phyloP scores from a whole-genome alignment of 2,329 filamentous ascomycete species.

The Hymenoscyphus infarciens region DNA sequence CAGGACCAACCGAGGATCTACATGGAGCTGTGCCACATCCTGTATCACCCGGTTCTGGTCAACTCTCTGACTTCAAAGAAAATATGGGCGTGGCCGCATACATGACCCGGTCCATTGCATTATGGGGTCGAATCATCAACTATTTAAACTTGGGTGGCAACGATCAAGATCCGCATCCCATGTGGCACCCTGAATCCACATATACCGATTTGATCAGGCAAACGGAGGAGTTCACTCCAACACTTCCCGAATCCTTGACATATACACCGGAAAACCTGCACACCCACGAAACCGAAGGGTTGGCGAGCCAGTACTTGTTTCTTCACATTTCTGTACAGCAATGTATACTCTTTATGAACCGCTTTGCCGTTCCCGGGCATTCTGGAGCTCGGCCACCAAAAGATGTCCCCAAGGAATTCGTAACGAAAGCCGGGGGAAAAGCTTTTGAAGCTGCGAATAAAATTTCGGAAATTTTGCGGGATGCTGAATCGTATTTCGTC shows the following conservation, averaged over 20 bases:
- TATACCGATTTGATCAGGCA: constrained; percentile 69
- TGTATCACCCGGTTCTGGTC: constrained; percentile 58
- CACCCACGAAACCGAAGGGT: constrained; percentile 76
- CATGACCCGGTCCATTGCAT: constrained; percentile 76
- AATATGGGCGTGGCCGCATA: constrained; percentile 96
- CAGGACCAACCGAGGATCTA: constrained; percentile 79
- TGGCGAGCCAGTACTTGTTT: constrained; percentile 89
- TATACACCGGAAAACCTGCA: constrained; percentile 82
- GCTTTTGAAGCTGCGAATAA: constrained; percentile 81
- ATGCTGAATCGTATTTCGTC: constrained; percentile 74
- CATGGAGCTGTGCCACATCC: constrained; percentile 66
- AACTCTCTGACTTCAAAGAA: constrained; percentile 62
- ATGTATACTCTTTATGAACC: constrained; percentile 83
- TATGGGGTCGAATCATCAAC: constrained; percentile 87
- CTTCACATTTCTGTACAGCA: constrained; percentile 88
- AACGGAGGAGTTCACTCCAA: constrained; percentile 64
- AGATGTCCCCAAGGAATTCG: constrained; percentile 68
- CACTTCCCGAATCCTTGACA: constrained; percentile 66
- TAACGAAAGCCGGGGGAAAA: constrained; percentile 68
- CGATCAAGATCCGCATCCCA: constrained; percentile 68
- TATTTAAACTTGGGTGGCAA: constrained; percentile 90
- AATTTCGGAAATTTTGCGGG: constrained; percentile 79
- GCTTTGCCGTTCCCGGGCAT: constrained; percentile 67
- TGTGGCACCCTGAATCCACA: constrained; percentile 79
- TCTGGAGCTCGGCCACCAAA: constrained; percentile 61